These are phyloP conservation scores for Bisporella sp. DNA, from an alignment of 2,329 filamentous ascomycete species.

Conservation along the genomic window DNA sequence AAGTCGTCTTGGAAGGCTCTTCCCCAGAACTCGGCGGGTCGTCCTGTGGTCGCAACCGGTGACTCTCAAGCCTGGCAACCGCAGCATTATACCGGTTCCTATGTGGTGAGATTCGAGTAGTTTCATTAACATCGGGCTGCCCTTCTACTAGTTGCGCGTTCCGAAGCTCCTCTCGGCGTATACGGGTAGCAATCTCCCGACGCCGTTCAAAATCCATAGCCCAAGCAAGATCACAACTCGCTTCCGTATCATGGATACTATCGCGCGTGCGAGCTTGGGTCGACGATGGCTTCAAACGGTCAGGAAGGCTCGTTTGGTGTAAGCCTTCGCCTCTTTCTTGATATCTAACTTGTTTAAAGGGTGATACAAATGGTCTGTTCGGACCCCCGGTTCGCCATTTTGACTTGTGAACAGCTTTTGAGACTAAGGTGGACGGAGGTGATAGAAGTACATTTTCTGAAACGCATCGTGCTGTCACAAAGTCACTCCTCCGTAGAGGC, in stretches of 20 bases:
- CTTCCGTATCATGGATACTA: not conserved
- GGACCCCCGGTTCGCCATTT: constrained; percentile 2
- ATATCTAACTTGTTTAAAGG: constrained; percentile 6
- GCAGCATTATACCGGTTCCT: constrained; percentile 25
- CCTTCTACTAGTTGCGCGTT: constrained; percentile 5
- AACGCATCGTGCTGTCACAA: constrained; percentile 19
- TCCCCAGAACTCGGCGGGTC: not conserved
- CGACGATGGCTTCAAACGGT: not conserved
- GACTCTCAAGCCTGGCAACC: constrained; percentile 10
- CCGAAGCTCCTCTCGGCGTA: constrained; percentile 20
- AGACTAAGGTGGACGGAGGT: constrained; percentile 7
- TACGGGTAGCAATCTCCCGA: constrained; percentile 23
- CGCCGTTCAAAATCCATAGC: constrained; percentile 27
- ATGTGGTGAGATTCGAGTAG: constrained; percentile 18
- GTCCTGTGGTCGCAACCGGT: not conserved
- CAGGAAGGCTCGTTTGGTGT: constrained; percentile 13
- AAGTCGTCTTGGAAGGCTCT: constrained; percentile 12
- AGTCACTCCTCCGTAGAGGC: constrained; percentile 13
- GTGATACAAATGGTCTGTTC: constrained; percentile 21
- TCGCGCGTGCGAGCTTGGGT: not conserved
- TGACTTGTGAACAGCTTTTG: not conserved
- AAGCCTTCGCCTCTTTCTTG: constrained; percentile 2
- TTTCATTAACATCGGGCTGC: not conserved
- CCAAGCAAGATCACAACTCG: constrained; percentile 21
- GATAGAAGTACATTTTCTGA: constrained; percentile 8